Evolutionary conservation across 1,139 yeast genomes (phyloP), one percentile per base, ranked within the genome.

Genomic region (Nakaseomyces nivariensis): DNA sequence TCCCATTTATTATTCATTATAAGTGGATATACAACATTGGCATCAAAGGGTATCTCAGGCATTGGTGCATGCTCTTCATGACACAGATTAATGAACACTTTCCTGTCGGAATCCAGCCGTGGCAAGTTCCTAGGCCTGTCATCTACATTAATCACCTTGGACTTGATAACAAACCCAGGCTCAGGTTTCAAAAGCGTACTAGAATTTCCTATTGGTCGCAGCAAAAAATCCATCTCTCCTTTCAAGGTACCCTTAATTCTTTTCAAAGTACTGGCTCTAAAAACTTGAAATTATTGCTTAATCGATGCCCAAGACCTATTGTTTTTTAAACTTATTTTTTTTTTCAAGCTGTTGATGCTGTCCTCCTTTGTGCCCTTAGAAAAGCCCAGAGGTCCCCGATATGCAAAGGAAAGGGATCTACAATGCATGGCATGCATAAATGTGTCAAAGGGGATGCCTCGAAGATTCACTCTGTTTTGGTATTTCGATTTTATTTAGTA

Each of bases 1-100:
- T 85, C 90, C 95, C 96, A 88, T 59, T 81, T 74, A 58, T 82
- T 82, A 41, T 80, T 80, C 64, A 82, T 78, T 29, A 86, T 83
- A 49, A 80, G 66, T 1, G 85, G 81, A 58, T 81, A 81, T 5
- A 86, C 80, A 2, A 72, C 66, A 33, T 70, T 73, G 2, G 90
- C 80, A 41, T 74, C 73, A 58, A 82, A 82, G 31, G 68, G 77
- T 29, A 64, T 68, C 8, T 64, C 65, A 1, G 84, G 83, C n/a
- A 63, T 55, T 1, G 95, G 95, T 0, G 87, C 82, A 37, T 76
- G 74, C 0, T 68, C 61, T 58, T 82, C 83, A 27, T 82, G 78
- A 59, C 95, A 85, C 0, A 87, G 71, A 63, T 89, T 89, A 49
- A 88, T 72, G 63, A 89, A 89, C n/a, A 85, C 76, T 61, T 89